Base-by-base conservation (phyloP, 2,329 filamentous ascomycete species). In the Orbilia blumenaviensis region DNA sequence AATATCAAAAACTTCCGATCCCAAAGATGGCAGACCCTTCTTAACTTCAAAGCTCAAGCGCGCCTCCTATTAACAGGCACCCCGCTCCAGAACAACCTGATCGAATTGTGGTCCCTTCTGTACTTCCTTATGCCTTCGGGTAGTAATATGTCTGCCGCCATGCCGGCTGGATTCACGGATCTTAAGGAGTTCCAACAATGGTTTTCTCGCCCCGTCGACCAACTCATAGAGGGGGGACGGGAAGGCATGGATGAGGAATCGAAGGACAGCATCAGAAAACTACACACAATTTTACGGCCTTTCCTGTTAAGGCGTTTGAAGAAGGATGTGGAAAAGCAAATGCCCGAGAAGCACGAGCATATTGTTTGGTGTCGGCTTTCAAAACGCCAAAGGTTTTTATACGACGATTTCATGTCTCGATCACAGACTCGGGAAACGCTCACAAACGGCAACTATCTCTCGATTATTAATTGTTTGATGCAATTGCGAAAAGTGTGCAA, bases 1-100 rank as follows among this genome's bases (percentile, higher is more conserved):
- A 98, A 99, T 84, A 99, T 99, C 86, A 98, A 99, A 82, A 99
- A 99, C 83, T 99, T 98, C 86, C 94, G 96, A 81, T 97, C 94
- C 1, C 94, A 97, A 82, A 87, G 94, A 78, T 99, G 95, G 94
- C 95, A 98, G 82, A 94, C 93, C 0, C 87, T 99, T 78, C 88
- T 99, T 21, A 95, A 92, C 0, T 96, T 99, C 84, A 94, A 96
- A 80, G 98, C 95, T 0, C 90, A 91, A 78, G 90, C 94, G 27
- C 89, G 95, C 34, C 87, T 99, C 9, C 85, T 99, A 0, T 86
- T 99, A 9, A 99, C 95, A 0, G 95, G 95, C 69, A 99, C 95
- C 0, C 95, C 96, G 1, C 86, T 99, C 23, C 95, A 99, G 82
- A 99, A 99, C 83, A 98, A 97, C 77, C 86, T 99, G 3, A 96